Base-by-base conservation (phyloP, 2,329 filamentous ascomycete species). In the Epicoccum nigrum region DNA sequence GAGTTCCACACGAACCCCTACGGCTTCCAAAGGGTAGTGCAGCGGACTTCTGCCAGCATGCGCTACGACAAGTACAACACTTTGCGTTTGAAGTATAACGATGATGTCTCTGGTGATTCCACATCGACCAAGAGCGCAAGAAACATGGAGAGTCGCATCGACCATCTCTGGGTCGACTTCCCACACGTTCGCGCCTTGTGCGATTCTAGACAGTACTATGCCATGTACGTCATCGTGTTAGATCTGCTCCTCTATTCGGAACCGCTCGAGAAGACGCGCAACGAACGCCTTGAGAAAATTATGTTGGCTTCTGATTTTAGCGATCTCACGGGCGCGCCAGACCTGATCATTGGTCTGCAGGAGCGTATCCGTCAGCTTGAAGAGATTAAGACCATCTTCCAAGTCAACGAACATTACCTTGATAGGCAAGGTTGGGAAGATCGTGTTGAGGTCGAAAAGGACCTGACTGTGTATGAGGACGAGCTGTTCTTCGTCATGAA, bases 401-500 rank as follows among this genome's bases (percentile, higher is more conserved):
- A 97, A 73, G 86, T 96, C 49, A 91, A 97, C 70, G 87, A 91
- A 27, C 89, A 88, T 64, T 89, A 89, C 54, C 81, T 99, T 20
- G 93, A 97, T 72, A 86, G 87, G 65, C 86, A 89, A 67, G 92
- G 92, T 12, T 97, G 93, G 92, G 86, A 94, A 68, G 93, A 97
- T 69, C 85, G 92, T 27, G 80, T 97, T 52, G 78, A 87, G n/a
- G 82, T 99, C 34, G 94, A 99, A 69, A 87, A 89, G 43, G 94
- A 99, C 69, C 79, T 99, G 42, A 85, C 90, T 8, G 86, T 86
- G 16, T 97, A 91, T 66, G 94, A 97, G 71, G 94, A 99, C 65
- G 95, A 99, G 73, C 77, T 99, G 7, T 99, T 99, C 81, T 99
- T 99, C 77, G 89, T 99, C 79, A 97, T 99, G 94, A 97, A 99